Percentiles rank a stretch among this genome's conserved stretches.
Conservation (phyloP, 2,329 filamentous ascomycete genomes). For the Colletotrichum aenigma region DNA sequence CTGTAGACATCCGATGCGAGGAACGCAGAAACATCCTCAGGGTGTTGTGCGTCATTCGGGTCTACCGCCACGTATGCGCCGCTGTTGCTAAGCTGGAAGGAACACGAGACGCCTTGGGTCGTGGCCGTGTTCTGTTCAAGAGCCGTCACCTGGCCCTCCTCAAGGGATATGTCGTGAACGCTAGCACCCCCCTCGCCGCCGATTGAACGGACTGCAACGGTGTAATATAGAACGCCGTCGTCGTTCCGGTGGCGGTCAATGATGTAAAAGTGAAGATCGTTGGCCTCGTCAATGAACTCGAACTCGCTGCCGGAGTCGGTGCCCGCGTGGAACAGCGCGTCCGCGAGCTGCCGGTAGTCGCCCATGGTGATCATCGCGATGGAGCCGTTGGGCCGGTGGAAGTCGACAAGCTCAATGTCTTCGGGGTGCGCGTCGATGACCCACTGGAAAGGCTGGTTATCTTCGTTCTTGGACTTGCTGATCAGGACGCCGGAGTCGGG, state of each 20-base stretch:
- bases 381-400: conserved; percentile 52
- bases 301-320: conserved; percentile 54
- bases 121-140: conserved; percentile 27
- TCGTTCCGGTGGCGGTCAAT: conserved; percentile 44
- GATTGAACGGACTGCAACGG: conserved; percentile 49
- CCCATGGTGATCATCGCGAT: conserved; percentile 51
- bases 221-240: conserved; percentile 50
- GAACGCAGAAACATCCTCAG: conserved; percentile 40
- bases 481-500: conserved; percentile 58
- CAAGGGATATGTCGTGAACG: conserved; percentile 39
- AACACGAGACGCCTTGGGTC: conserved; percentile 43
- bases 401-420: conserved; percentile 55
- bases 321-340: conserved; percentile 59
- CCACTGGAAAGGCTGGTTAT: conserved; percentile 56
- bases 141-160: conserved; percentile 33
- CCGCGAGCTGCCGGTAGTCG: conserved; percentile 57
- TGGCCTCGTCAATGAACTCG: conserved; percentile 51
- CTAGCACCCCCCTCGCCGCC: conserved; percentile 35
- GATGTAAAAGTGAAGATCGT: conserved; percentile 55
- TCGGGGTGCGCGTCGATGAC: conserved; percentile 58
- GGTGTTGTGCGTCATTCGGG: conserved; percentile 24
- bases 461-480: conserved; percentile 54
- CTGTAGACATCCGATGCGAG: conserved; percentile 51
- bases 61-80: conserved; percentile 34
- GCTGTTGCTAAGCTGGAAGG: conserved; percentile 51